Percentiles rank a stretch among this genome's conserved stretches.
Evolutionary conservation across 192 early-diverging fungal species (phyloP).

Genomic region (Mortierella claussenii): DNA sequence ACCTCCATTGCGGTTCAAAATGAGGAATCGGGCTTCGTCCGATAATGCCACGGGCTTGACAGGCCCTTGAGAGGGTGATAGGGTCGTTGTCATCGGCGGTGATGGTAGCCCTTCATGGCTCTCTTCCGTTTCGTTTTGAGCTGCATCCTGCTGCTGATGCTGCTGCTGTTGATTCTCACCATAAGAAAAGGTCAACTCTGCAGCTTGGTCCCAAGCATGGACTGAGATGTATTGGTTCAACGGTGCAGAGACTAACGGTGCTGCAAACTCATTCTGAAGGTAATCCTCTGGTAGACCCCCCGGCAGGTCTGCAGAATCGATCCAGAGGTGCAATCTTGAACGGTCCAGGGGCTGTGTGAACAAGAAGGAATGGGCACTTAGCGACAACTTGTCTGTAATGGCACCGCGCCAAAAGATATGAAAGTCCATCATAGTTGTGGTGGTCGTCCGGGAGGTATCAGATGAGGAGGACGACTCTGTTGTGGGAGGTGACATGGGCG

Average conservation of each 20-base stretch:
- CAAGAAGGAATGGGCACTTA: conserved; percentile 37
- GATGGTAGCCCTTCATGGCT: too few species aligned
- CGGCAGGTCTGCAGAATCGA: conserved; percentile 42
- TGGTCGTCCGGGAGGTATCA: too few species aligned
- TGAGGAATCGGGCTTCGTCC: conserved; percentile 51
- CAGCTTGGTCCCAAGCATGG: conserved; percentile 40
- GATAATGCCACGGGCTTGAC: conserved; percentile 36
- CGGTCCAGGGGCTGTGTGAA: conserved; percentile 50
- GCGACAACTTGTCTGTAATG: conserved; percentile 46
- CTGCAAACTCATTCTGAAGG: conserved; percentile 20
- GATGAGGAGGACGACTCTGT: too few species aligned
- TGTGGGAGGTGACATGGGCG: not conserved
- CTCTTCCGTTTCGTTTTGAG: too few species aligned
- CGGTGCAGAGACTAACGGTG: conserved; percentile 9
- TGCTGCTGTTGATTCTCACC: not conserved
- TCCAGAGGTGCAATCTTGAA: conserved; percentile 38
- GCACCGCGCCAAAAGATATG: conserved; percentile 53
- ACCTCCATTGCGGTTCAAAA: conserved; percentile 48
- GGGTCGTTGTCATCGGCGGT: too few species aligned
- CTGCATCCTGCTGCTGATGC: not conserved
- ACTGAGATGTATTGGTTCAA: conserved; percentile 21
- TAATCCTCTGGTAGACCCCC: conserved; percentile 34
- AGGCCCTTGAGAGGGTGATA: too few species aligned
- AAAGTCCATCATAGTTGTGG: conserved; percentile 30
- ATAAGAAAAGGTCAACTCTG: conserved; percentile 11